Evolutionary conservation across 345 rosid genomes (phyloP), one percentile per base, ranked within the genome.

Genomic region (Brassica nigra): DNA sequence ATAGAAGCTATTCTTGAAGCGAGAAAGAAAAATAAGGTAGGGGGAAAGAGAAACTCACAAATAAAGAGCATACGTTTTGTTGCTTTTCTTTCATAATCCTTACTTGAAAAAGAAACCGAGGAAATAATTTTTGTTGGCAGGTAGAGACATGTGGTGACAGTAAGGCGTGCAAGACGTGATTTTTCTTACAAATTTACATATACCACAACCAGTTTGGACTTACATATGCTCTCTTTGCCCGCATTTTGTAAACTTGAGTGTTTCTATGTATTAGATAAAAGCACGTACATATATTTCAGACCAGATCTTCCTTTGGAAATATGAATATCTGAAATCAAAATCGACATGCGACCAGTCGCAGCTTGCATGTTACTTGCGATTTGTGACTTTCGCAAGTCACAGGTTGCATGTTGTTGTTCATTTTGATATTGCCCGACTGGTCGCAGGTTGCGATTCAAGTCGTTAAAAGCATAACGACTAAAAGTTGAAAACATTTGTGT

Each of bases 1-100:
- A 42, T 93, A 68, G 91, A 86, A 62, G 85, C 86, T 65, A 76
- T 94, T 33, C 73, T 90, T 86, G 96, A 90, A 83, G 84, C 87
- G 62, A 84, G 93, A 69, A 87, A 64, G 81, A 88, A 87, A 82
- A 83, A 75, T 75, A 87, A 91, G 94, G 96, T 91, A 86, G 1
- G 81, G 31, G 66, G 39, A 15, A 73, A 68, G 34, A 54, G 16
- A 52, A 39, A 29, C 20, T 76, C 42, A 23, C 36, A 62, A 47
- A 71, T 61, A 33, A 1, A 57, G 5, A 57, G 7, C 69, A 30
- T 61, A 23, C 2, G 0, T 67, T 66, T 29, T 1, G 4, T 68
- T 7, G 9, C 3, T 37, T 31, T 37, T 34, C 2, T 8, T 0
- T 9, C 0, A 3, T 33, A 12, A 58, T 78, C 3, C 55, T 28